Percentiles rank a stretch among this genome's conserved stretches.
Conservation (phyloP, 2,329 filamentous ascomycete genomes). For the Falciphora oryzae region DNA sequence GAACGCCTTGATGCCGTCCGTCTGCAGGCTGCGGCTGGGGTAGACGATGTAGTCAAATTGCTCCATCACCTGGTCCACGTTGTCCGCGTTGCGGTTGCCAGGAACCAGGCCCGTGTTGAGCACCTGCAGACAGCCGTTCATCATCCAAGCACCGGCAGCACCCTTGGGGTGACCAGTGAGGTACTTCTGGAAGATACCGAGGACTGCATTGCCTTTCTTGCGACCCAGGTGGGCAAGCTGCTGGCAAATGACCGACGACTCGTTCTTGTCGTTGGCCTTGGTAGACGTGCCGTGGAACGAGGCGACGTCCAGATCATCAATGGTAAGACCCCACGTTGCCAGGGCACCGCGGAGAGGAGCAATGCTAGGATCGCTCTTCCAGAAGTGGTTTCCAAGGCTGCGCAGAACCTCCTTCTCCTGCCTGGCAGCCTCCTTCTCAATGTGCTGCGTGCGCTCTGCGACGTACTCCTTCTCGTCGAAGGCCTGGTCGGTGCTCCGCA, state of each 20-base stretch:
- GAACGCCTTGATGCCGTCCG: conserved; percentile 97
- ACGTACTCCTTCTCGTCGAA: conserved; percentile 83
- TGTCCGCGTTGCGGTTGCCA: conserved; percentile 96
- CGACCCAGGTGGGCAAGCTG: conserved; percentile 93
- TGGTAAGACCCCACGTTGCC: conserved; percentile 95
- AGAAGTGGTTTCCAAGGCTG: conserved; percentile 97
- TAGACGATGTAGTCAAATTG: conserved; percentile 98
- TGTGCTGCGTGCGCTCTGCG: conserved; percentile 76
- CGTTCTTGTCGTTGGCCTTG: conserved; percentile 99
- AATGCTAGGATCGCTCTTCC: conserved; percentile 91
- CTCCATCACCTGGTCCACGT: conserved; percentile 94
- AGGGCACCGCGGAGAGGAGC: conserved; percentile 92
- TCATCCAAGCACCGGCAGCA: conserved; percentile 98
- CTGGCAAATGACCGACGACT: conserved; percentile 94
- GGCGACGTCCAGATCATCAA: conserved; percentile 90
- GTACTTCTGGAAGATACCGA: conserved; percentile 99
- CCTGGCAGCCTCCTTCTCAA: conserved; percentile 79
- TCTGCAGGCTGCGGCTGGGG: conserved; percentile 91
- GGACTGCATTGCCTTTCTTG: conserved; percentile 89
- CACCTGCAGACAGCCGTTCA: conserved; percentile 96
- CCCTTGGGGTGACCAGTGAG: conserved; percentile 98
- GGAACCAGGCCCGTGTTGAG: conserved; percentile 91
- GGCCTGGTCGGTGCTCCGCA: conserved; percentile 69
- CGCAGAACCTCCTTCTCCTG: conserved; percentile 91
- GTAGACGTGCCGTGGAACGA: conserved; percentile 99